Conservation (phyloP, 2,329 filamentous ascomycete genomes). For the Shiraia bambusicola region DNA sequence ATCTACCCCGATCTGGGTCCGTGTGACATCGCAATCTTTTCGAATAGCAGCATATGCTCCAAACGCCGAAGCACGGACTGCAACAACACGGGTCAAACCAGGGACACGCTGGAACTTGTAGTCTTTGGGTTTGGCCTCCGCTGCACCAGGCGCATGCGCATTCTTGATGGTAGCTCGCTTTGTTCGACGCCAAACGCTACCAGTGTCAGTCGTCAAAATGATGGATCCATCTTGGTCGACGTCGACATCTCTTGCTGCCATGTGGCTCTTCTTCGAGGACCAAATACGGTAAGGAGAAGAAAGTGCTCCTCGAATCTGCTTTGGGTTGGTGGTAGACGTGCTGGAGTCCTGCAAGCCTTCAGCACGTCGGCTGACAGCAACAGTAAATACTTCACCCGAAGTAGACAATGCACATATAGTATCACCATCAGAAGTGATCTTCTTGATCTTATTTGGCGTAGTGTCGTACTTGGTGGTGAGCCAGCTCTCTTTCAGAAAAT, state of each 20-base stretch:
- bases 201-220: constrained; percentile 88
- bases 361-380: constrained; percentile 69
- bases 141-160: constrained; percentile 50
- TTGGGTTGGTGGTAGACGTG: constrained; percentile 86
- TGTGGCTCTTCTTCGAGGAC: constrained; percentile 80
- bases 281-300: constrained; percentile 80
- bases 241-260: constrained; percentile 82
- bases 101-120: constrained; percentile 95
- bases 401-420: constrained; percentile 86
- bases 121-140: constrained; percentile 71
- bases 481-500: constrained; percentile 66
- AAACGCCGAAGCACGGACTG: constrained; percentile 83
- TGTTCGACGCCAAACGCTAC: constrained; percentile 88
- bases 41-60: constrained; percentile 88
- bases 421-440: constrained; percentile 82
- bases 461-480: constrained; percentile 66
- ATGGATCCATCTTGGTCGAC: constrained; percentile 93
- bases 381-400: constrained; percentile 83
- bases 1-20: constrained; percentile 67
- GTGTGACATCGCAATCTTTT: constrained; percentile 79
- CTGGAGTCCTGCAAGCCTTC: constrained; percentile 60
- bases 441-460: constrained; percentile 67
- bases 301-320: constrained; percentile 82
- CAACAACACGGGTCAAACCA: constrained; percentile 79
- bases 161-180: constrained; percentile 80